Conservation (phyloP, 129 eudicot species). For the Silybum marianum region DNA sequence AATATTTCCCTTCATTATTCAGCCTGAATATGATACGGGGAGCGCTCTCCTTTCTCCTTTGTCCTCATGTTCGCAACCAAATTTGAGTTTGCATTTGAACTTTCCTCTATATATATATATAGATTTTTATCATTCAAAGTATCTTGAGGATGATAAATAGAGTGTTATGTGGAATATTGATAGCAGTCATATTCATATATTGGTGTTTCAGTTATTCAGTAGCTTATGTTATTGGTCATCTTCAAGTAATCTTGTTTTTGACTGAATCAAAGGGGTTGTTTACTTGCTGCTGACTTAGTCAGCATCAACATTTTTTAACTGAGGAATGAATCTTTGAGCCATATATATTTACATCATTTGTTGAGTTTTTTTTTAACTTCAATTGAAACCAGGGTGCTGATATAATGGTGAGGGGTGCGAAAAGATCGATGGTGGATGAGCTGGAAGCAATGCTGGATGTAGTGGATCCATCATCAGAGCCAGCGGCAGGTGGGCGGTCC, state of each 20-base stretch:
- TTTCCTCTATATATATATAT: too few relatives aligned
- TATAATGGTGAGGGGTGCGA: constrained; percentile 82
- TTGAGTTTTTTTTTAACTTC: background rate
- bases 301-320: background rate
- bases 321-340: background rate
- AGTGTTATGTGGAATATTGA: background rate
- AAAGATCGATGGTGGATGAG: constrained; percentile 91
- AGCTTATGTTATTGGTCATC: background rate
- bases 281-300: background rate
- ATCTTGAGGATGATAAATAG: background rate
- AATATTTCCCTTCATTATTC: too few relatives aligned
- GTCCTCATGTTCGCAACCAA: too few relatives aligned
- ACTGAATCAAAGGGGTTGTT: background rate
- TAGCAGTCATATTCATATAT: background rate
- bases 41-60: too few relatives aligned
- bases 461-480: constrained; percentile 74
- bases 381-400: constrained; percentile 65
- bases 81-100: too few relatives aligned
- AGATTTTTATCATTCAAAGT: too few relatives aligned
- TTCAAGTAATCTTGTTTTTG: background rate
- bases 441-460: constrained; percentile 96
- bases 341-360: background rate
- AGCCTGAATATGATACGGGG: too few relatives aligned
- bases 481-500: constrained; percentile 43
- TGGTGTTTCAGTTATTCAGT: too few relatives aligned